A percentile compares a stretch with the other conserved stretches of the same genome.
These are phyloP conservation scores for Amborella trichopoda DNA, from an alignment of 164 flowering plant species.

Conservation along the genomic window DNA sequence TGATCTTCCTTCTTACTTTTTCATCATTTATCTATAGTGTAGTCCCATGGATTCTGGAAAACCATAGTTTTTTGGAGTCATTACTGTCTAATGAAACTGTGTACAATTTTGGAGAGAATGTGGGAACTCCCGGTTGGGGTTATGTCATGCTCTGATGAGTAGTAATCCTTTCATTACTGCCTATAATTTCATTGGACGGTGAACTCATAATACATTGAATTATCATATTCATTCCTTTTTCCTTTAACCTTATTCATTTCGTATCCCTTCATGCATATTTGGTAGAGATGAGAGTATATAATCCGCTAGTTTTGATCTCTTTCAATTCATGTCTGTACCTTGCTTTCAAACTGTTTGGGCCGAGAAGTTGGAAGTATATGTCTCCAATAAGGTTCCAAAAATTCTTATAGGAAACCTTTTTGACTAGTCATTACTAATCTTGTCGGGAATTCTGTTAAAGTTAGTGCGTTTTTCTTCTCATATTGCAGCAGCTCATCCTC, in stretches of 20 bases:
- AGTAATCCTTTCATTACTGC: not conserved
- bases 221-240: not conserved
- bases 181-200: too few species aligned
- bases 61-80: too few species aligned
- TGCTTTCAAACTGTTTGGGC: slow-evolving; percentile 2
- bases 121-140: too few species aligned
- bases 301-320: too few species aligned
- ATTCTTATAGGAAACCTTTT: slow-evolving; percentile 79
- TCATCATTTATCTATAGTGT: too few species aligned
- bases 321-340: too few species aligned
- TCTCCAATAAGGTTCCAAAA: slow-evolving; percentile 80
- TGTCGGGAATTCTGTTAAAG: slow-evolving; percentile 94
- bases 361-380: slow-evolving; percentile 70
- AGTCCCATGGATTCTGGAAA: too few species aligned
- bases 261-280: too few species aligned
- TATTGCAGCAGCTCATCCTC: not conserved
- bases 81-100: too few species aligned
- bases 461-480: slow-evolving; percentile 17
- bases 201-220: too few species aligned
- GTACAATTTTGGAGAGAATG: too few species aligned
- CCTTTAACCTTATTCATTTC: not conserved
- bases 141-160: not conserved
- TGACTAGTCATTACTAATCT: slow-evolving; percentile 90
- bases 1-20: not conserved
- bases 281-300: too few species aligned